Evolutionary conservation across 106 monocot species (phyloP).

Genomic region (Allium cepa): DNA sequence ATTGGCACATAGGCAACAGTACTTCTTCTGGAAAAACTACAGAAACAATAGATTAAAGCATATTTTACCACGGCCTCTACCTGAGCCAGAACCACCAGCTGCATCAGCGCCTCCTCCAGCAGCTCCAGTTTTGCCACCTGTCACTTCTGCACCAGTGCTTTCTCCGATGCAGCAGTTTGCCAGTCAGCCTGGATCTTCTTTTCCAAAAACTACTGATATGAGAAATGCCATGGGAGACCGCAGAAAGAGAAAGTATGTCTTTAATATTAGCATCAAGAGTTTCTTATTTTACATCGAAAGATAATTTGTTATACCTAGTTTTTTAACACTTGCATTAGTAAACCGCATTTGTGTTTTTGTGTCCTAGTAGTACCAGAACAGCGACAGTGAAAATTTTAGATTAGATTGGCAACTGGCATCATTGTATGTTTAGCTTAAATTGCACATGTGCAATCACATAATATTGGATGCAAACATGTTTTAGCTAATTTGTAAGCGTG

Average conservation of each 20-base stretch:
- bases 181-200: constrained; percentile 41
- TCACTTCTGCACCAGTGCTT: constrained; percentile 19
- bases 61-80: constrained; percentile 75
- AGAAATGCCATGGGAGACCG: constrained; percentile 72
- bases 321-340: too few relatives aligned
- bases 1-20: constrained; percentile 90
- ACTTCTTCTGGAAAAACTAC: constrained; percentile 95
- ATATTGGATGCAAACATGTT: too few relatives aligned
- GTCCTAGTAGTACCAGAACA: too few relatives aligned
- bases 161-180: constrained; percentile 86
- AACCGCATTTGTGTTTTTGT: too few relatives aligned
- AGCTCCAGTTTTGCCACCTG: constrained; percentile 28
- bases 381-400: too few relatives aligned
- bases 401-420: too few relatives aligned
- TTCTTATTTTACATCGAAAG: too few relatives aligned
- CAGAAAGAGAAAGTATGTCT: constrained; percentile 88
- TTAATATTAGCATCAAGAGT: neutral
- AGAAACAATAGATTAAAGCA: constrained; percentile 95
- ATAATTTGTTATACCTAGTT: too few relatives aligned
- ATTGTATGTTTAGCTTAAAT: too few relatives aligned
- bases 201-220: constrained; percentile 56
- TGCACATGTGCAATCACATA: too few relatives aligned
- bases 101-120: constrained; percentile 14
- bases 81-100: constrained; percentile 49
- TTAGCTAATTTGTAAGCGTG: too few relatives aligned